A percentile compares a stretch with the other conserved stretches of the same genome.
phyloP scores from a whole-genome alignment of 139 green algal genomes.

The Nannochloris sp. region DNA sequence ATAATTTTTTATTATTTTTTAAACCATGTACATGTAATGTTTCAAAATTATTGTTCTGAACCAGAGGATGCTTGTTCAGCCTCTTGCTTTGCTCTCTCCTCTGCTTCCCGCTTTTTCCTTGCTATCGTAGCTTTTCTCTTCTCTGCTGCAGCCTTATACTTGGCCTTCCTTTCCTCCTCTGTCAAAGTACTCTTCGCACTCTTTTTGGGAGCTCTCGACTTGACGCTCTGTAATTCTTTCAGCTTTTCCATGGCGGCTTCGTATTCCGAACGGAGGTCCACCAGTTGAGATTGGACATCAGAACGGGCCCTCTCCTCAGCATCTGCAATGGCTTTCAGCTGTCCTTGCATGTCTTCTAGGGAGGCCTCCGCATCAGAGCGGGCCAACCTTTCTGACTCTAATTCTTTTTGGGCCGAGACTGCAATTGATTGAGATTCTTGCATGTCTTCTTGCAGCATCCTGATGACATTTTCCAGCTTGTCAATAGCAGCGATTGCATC shows the following conservation, averaged over 20 bases:
- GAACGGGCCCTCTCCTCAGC: constrained; percentile 16
- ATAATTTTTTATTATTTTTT: no score
- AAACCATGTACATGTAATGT: no score
- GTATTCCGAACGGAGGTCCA: constrained; percentile 22
- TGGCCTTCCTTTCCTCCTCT: not conserved
- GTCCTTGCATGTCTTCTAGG: constrained; percentile 5
- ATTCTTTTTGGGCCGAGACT: constrained; percentile 8
- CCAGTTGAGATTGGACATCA: constrained; percentile 12
- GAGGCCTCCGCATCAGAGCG: constrained; percentile 21
- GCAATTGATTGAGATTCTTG: constrained; percentile 20
- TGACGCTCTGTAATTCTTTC: constrained; percentile 2
- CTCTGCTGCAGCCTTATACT: not conserved
- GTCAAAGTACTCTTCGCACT: not conserved
- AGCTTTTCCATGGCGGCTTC: constrained; percentile 21
- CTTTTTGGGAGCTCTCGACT: not conserved
- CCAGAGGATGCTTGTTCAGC: no score
- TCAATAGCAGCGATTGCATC: constrained; percentile 27
- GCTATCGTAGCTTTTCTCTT: not conserved
- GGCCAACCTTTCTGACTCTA: constrained; percentile 27
- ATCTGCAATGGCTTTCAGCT: constrained; percentile 21
- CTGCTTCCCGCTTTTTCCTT: constrained; percentile 1
- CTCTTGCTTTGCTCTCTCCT: not conserved
- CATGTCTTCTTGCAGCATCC: constrained; percentile 30
- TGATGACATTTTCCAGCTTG: constrained; percentile 34
- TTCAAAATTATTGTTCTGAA: no score